These are phyloP conservation scores for Thymus quinquecostatus DNA, from an alignment of 257 asterid species.

Conservation along the genomic window DNA sequence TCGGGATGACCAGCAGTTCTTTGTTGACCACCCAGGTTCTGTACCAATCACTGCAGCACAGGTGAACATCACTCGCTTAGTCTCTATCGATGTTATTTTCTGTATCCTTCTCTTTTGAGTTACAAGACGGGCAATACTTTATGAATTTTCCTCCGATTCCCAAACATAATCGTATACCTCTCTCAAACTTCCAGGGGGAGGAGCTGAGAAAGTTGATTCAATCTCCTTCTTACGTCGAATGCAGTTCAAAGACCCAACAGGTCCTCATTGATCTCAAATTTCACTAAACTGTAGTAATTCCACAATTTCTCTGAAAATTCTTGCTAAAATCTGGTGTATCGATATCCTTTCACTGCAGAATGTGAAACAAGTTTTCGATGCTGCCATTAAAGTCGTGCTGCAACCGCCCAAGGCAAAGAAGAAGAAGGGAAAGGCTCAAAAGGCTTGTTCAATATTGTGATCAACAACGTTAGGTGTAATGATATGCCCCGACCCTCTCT, in stretches of 20 bases:
- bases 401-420: slow-evolving; percentile 68
- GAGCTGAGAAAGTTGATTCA: slow-evolving; percentile 65
- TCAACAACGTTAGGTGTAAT: slow-evolving; percentile 43
- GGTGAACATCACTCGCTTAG: slow-evolving; percentile 41
- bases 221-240: slow-evolving; percentile 70
- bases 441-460: slow-evolving; percentile 75
- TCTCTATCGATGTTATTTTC: slow-evolving; percentile 10
- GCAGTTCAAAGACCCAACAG: slow-evolving; percentile 81
- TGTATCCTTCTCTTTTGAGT: slow-evolving; percentile 4
- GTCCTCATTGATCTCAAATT: slow-evolving; percentile 31
- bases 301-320: not conserved
- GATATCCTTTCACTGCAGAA: slow-evolving; percentile 35
- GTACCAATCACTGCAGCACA: slow-evolving; percentile 86
- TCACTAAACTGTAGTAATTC: not conserved
- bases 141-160: slow-evolving; percentile 26
- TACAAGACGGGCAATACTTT: not conserved
- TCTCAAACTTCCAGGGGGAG: slow-evolving; percentile 58
- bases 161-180: slow-evolving; percentile 3
- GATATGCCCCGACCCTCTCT: slow-evolving; percentile 29
- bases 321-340: slow-evolving; percentile 19
- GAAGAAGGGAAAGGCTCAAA: slow-evolving; percentile 60
- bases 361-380: slow-evolving; percentile 60
- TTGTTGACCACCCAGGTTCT: slow-evolving; percentile 91
- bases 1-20: slow-evolving; percentile 92
- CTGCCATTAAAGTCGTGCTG: slow-evolving; percentile 68